Evolutionary conservation across 345 rosid species (phyloP), one percentile per base, ranked within the genome.

Genomic region (Rhodamnia argentea): DNA sequence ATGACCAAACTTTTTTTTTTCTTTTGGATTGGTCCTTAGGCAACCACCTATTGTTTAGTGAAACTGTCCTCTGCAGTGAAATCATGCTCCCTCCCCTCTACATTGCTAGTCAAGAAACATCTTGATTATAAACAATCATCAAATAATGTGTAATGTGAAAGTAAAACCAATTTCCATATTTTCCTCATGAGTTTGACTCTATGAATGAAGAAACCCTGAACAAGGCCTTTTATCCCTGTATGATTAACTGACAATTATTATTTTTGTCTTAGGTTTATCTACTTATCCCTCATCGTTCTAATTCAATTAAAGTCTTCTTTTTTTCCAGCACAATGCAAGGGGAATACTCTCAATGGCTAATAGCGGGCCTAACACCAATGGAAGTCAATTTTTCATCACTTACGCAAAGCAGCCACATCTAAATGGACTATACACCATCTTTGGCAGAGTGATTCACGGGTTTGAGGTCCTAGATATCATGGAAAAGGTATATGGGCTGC

Each of bases 351-450:
- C 99, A 29, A 98, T 98, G 99, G 99, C 99, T 82, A 95, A 97
- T 88, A 97, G 98, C 83, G 99, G 99, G 29, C 98, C 99, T 74
- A 96, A 98, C 87, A 98, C 99, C 51, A 96, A 95, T 29, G 99
- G 97, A 86, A 96, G 99, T 93, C 99, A 98, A 88, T 98, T 98
- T 90, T 98, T 98, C 90, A 83, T 98, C 26, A 59, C 91, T 27
- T 98, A 94, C 70, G 98, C 95, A 12, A 96, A 98, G 91, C 99
- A 96, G 88, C 99, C 99, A 37, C 99, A 98, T 92, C 98, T 98
- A 75, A 96, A 98, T 88, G 99, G 99, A 84, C 84, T 94, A 83
- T 96, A 98, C 94, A 96, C 99, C 24, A 89, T 96, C 82, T 94
- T 98, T 83, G 99, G 99, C 89, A 93, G 88, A 89, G 99, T 98